Evolutionary conservation across 2,329 filamentous ascomycete genomes (phyloP).

Genomic region (Neocucurbitaria cava): DNA sequence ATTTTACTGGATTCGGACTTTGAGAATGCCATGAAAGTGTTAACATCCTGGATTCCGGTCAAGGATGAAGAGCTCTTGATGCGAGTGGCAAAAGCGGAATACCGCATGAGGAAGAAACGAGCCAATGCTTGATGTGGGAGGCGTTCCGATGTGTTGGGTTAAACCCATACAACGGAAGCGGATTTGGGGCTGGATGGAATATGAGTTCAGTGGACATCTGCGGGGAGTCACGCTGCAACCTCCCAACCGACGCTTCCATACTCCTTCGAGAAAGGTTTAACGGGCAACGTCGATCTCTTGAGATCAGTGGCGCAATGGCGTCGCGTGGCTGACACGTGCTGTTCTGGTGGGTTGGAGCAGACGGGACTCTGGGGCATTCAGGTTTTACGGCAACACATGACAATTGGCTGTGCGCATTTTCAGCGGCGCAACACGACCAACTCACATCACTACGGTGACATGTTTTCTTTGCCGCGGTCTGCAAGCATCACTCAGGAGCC

Average conservation of each 20-base stretch:
- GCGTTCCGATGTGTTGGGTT: constrained; percentile 14
- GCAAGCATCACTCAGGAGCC: background rate
- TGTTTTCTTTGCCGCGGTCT: background rate
- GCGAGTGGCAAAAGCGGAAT: constrained; percentile 87
- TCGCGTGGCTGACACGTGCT: constrained; percentile 44
- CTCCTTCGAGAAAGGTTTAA: constrained; percentile 34
- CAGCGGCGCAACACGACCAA: constrained; percentile 13
- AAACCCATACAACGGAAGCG: constrained; percentile 11
- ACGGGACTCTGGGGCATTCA: constrained; percentile 19
- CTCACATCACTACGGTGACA: constrained; percentile 1
- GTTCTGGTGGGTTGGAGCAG: constrained; percentile 15
- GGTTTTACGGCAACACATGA: constrained; percentile 11
- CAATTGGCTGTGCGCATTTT: constrained; percentile 8
- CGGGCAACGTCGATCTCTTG: constrained; percentile 36
- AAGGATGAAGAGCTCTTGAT: constrained; percentile 94
- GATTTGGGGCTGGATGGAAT: constrained; percentile 12
- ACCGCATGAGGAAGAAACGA: constrained; percentile 70
- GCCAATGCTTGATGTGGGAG: constrained; percentile 36
- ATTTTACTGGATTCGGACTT: constrained; percentile 93
- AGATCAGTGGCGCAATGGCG: constrained; percentile 44
- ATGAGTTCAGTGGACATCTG: constrained; percentile 19
- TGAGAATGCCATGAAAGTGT: constrained; percentile 95
- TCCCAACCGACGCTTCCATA: constrained; percentile 28
- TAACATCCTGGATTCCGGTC: constrained; percentile 93
- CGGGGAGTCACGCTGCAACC: constrained; percentile 14